A percentile compares a stretch with the other conserved stretches of the same genome.
Evolutionary conservation across 495 filamentous ascomycete species (phyloP).

Genomic region (Beverwykella pulmonaria): DNA sequence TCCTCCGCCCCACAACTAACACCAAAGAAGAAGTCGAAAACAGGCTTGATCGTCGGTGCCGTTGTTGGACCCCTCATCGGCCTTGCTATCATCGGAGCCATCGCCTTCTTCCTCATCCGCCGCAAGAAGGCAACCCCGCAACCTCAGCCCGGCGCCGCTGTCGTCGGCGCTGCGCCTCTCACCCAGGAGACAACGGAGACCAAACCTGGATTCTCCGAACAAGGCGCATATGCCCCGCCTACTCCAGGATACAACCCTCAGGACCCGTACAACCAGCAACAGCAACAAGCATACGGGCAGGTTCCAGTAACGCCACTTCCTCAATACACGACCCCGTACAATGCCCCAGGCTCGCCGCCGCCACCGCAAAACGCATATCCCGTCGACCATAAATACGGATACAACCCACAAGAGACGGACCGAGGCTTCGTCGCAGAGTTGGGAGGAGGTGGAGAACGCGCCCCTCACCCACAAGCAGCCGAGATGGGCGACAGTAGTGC

Average conservation of each 20-base stretch:
- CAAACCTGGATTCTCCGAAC: slow-evolving; percentile 8
- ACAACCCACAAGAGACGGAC: neutral
- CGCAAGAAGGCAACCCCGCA: slow-evolving; percentile 12
- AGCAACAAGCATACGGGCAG: slow-evolving; percentile 1
- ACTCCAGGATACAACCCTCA: slow-evolving; percentile 13
- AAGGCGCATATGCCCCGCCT: slow-evolving; percentile 1
- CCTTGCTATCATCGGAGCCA: slow-evolving; percentile 24
- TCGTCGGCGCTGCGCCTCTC: neutral
- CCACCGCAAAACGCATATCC: neutral
- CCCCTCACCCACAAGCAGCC: neutral
- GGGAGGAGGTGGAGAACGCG: neutral
- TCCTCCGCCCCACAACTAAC: neutral
- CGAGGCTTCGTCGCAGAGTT: neutral
- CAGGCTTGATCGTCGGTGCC: slow-evolving; percentile 31
- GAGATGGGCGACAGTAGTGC: neutral
- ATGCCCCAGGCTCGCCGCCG: neutral
- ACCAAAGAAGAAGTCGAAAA: slow-evolving; percentile 12
- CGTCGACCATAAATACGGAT: neutral
- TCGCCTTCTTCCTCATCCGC: slow-evolving; percentile 30
- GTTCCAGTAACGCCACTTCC: slow-evolving; percentile 13
- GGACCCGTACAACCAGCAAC: slow-evolving; percentile 21
- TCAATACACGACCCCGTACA: slow-evolving; percentile 19
- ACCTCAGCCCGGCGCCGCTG: neutral
- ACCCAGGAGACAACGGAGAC: slow-evolving; percentile 9
- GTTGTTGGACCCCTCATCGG: slow-evolving; percentile 24